phyloP scores from a whole-genome alignment of 1,284 basidiomycete genomes.

The Tilletiaria anomala region DNA sequence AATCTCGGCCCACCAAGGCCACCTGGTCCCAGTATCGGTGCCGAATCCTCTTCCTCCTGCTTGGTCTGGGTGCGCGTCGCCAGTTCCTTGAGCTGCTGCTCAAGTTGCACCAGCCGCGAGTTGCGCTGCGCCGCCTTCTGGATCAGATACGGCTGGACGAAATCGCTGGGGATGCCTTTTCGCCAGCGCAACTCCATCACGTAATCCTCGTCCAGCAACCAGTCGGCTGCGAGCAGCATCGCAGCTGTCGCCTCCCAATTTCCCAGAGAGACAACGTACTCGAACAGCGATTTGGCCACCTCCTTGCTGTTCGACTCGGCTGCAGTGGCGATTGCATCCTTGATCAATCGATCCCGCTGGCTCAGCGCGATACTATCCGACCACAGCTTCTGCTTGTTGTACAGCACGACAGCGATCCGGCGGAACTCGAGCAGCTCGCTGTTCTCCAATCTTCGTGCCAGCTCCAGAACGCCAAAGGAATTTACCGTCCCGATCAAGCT shows the following conservation, averaged over 20 bases:
- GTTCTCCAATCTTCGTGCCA: slow-evolving; percentile 72
- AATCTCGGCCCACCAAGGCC: slow-evolving; percentile 1
- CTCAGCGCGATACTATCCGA: slow-evolving; percentile 85
- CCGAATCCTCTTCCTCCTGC: slow-evolving; percentile 60
- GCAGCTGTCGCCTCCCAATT: slow-evolving; percentile 96
- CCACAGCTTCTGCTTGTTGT: slow-evolving; percentile 90
- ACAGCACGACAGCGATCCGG: slow-evolving; percentile 71
- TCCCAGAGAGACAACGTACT: slow-evolving; percentile 76
- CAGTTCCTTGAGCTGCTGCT: slow-evolving; percentile 64
- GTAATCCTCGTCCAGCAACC: slow-evolving; percentile 74
- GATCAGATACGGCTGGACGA: slow-evolving; percentile 86
- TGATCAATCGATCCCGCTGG: slow-evolving; percentile 68
- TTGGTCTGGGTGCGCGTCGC: slow-evolving; percentile 46
- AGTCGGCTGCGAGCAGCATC: slow-evolving; percentile 77
- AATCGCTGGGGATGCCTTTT: slow-evolving; percentile 73
- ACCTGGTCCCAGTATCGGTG: slow-evolving; percentile 14
- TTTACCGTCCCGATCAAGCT: slow-evolving; percentile 94
- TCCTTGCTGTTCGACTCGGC: slow-evolving; percentile 63
- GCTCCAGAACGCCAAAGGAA: slow-evolving; percentile 83
- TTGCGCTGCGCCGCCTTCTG: slow-evolving; percentile 51
- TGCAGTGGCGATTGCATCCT: slow-evolving; percentile 87
- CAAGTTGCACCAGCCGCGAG: slow-evolving; percentile 59
- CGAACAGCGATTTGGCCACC: slow-evolving; percentile 81
- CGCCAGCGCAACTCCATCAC: slow-evolving; percentile 93
- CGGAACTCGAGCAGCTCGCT: slow-evolving; percentile 93